These are phyloP conservation scores for Poa annua DNA, from an alignment of 176 grass and related monocot genomes.

Conservation along the genomic window DNA sequence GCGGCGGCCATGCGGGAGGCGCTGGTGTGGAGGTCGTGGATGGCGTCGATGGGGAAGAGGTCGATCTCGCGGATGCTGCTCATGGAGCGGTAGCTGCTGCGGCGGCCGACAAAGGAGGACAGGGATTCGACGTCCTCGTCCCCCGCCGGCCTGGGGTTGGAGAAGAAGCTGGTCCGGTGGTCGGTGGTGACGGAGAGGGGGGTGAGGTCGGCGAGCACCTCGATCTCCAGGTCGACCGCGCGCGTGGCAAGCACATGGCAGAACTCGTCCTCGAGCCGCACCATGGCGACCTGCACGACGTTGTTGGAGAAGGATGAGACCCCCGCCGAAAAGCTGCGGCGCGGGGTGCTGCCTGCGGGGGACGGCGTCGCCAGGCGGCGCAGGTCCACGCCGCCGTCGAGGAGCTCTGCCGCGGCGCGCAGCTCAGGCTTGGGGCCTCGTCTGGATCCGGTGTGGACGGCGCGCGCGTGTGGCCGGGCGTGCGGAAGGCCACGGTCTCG, in stretches of 20 bases:
- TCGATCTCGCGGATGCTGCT: conserved; percentile 90
- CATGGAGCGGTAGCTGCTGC: conserved; percentile 66
- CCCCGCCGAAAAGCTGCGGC: too few species aligned
- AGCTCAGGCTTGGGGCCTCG: too few species aligned
- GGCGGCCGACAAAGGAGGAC: conserved; percentile 47
- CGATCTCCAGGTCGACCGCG: conserved; percentile 62
- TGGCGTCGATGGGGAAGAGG: conserved; percentile 70
- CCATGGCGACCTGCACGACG: conserved; percentile 69
- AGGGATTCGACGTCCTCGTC: conserved; percentile 5
- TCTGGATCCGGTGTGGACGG: too few species aligned
- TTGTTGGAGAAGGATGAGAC: conserved; percentile 18
- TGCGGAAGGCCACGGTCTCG: too few species aligned
- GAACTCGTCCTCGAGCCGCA: conserved; percentile 82
- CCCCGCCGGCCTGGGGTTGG: background rate
- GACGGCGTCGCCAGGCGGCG: conserved; percentile 51
- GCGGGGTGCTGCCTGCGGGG: conserved; percentile 39
- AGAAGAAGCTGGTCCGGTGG: conserved; percentile 40
- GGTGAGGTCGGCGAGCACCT: conserved; percentile 57
- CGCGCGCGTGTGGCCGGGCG: too few species aligned
- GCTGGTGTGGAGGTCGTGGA: conserved; percentile 71
- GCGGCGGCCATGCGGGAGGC: conserved; percentile 67
- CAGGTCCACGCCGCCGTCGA: too few species aligned
- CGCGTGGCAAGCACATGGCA: conserved; percentile 57
- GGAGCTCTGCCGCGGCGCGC: too few species aligned
- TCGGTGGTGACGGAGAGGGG: conserved; percentile 49